These are phyloP conservation scores for Colletotrichum navitas DNA, from an alignment of 2,329 filamentous ascomycete genomes.

Conservation along the genomic window DNA sequence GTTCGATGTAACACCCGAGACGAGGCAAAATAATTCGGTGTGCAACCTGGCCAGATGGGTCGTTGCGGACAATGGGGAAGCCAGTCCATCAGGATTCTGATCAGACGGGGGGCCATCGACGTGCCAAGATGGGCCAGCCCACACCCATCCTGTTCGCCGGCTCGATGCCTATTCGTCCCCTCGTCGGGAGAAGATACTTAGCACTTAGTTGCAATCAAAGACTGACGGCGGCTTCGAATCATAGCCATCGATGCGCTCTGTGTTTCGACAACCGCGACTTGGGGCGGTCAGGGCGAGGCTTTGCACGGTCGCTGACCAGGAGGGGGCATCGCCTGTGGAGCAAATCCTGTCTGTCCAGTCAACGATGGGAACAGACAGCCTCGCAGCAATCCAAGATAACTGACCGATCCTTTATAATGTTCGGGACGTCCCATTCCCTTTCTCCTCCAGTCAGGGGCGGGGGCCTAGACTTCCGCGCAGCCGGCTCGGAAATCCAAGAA, in stretches of 20 bases:
- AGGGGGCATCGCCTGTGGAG: constrained; percentile 17
- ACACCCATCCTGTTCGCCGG: constrained; percentile 13
- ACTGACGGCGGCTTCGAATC: constrained; percentile 16
- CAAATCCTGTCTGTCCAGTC: background rate
- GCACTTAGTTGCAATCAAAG: constrained; percentile 16
- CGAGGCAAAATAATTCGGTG: background rate
- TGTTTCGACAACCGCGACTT: constrained; percentile 35
- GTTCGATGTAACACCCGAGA: constrained; percentile 7
- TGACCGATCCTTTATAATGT: constrained; percentile 11
- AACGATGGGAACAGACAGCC: background rate
- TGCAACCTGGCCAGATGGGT: background rate
- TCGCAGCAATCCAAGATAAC: constrained; percentile 20
- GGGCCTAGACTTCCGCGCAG: constrained; percentile 1
- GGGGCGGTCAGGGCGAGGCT: constrained; percentile 40
- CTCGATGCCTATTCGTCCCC: constrained; percentile 35
- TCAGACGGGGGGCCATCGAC: constrained; percentile 16
- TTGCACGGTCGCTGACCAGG: constrained; percentile 23
- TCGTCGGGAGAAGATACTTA: constrained; percentile 23
- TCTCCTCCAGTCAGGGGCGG: background rate
- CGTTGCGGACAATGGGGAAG: constrained; percentile 2
- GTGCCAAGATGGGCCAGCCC: constrained; percentile 24
- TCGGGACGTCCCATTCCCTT: constrained; percentile 25
- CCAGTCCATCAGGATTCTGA: constrained; percentile 8
- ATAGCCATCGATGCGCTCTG: constrained; percentile 30
- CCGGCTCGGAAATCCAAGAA: constrained; percentile 10